These are phyloP conservation scores for Elongisporangium undulatum DNA, from an alignment of 352 stramenopile species.

Conservation along the genomic window DNA sequence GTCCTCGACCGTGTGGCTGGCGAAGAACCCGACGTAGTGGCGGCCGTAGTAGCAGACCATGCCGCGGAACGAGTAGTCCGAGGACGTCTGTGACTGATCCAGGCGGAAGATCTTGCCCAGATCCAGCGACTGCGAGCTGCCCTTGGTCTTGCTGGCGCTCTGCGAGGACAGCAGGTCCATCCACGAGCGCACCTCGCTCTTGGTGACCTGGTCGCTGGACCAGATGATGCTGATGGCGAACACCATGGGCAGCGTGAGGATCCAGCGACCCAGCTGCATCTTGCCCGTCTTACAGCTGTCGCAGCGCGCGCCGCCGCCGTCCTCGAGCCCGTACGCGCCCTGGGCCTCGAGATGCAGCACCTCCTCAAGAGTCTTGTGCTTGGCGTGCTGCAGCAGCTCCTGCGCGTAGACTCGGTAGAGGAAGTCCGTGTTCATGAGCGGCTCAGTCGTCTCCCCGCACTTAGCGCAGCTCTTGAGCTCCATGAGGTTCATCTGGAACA, in stretches of 20 bases:
- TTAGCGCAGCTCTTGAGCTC: constrained; percentile 60
- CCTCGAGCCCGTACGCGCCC: constrained; percentile 17
- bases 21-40: constrained; percentile 85
- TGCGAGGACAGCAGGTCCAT: constrained; percentile 64
- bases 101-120: constrained; percentile 67
- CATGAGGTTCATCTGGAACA: constrained; percentile 88
- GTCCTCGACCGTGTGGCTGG: constrained; percentile 55
- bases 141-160: constrained; percentile 9
- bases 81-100: constrained; percentile 28
- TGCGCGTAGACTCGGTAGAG: constrained; percentile 80
- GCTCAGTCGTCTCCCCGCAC: constrained; percentile 64
- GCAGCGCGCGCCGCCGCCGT: constrained; percentile 25
- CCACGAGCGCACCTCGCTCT: constrained; percentile 63
- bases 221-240: constrained; percentile 83
- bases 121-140: constrained; percentile 46
- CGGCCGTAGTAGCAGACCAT: constrained; percentile 85
- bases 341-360: constrained; percentile 54
- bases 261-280: constrained; percentile 59
- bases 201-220: constrained; percentile 62
- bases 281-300: constrained; percentile 45
- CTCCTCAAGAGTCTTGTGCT: constrained; percentile 42
- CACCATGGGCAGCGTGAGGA: constrained; percentile 82
- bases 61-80: constrained; percentile 65
- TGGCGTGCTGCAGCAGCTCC: constrained; percentile 39
- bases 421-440: constrained; percentile 83